Evolutionary conservation across 352 stramenopile species (phyloP), one percentile per base, ranked within the genome.

Genomic region (Globisporangium alternatum): DNA sequence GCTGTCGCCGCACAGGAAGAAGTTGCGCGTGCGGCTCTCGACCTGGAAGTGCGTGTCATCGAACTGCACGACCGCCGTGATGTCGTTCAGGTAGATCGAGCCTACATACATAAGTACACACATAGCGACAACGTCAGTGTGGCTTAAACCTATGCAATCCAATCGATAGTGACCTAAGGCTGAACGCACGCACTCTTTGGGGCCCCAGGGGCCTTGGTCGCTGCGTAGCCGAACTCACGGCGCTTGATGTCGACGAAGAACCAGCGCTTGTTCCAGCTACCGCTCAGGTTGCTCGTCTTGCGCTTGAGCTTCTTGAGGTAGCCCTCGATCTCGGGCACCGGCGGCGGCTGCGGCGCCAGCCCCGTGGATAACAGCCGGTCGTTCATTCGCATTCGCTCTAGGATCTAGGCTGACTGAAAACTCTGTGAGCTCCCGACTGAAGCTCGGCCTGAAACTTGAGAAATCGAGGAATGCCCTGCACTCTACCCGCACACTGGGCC

Each of bases 251-350:
- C 84, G 30, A 95, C 83, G 44, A 91, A 95, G 74, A 95, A 95
- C 86, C 83, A 95, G 33, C 86, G 82, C 65, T 88, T 90, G 79
- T 92, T 95, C 84, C 83, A 95, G 62, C 86, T 89, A 2, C 82
- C 83, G 25, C 74, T 80, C 43, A 90, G 48, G 68, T 80, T 92
- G 68, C 75, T 89, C 6, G 86, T 92, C 64, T 93, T 93, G 56
- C 86, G 86, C 71, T 95, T 95, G 59, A 95, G 80, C 65, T 95
- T 93, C 70, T 93, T 91, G n/a, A 95, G 71, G 54, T 83, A 92
- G 19, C 86, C 86, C 67, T 95, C 84, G 63, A 93, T 92, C 71
- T 93, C 82, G 1, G 86, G 86, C 17, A 84, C 76, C 33, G 79
- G 56, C 0, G 82, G 83, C 13, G 81, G 65, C 47, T 81, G 73